These are phyloP conservation scores for Yarrowia galli DNA, from an alignment of 1,139 yeast genomes.

Conservation along the genomic window DNA sequence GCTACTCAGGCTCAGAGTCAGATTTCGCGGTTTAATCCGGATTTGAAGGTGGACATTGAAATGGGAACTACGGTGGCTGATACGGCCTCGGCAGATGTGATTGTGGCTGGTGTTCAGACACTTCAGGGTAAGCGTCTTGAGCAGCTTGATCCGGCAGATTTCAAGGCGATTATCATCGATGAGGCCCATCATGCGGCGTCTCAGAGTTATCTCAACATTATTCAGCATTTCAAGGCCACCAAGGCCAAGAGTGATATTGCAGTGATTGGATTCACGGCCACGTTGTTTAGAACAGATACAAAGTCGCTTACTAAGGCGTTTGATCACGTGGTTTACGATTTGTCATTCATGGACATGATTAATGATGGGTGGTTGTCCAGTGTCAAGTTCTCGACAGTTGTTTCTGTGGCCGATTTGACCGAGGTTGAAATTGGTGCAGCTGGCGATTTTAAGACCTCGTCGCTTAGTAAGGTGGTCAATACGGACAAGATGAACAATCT, in stretches of 20 bases:
- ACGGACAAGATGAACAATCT: slow-evolving; percentile 61
- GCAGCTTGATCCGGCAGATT: slow-evolving; percentile 62
- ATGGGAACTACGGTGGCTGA: slow-evolving; percentile 62
- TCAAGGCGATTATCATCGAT: slow-evolving; percentile 79
- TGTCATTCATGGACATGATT: slow-evolving; percentile 72
- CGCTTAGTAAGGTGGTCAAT: slow-evolving; percentile 65
- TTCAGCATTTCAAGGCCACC: slow-evolving; percentile 63
- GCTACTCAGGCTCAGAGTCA: slow-evolving; percentile 71
- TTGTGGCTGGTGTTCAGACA: slow-evolving; percentile 81
- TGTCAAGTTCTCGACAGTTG: slow-evolving; percentile 68
- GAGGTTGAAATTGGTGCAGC: slow-evolving; percentile 48
- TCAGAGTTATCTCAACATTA: slow-evolving; percentile 63
- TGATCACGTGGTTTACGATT: slow-evolving; percentile 78
- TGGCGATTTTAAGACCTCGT: slow-evolving; percentile 63
- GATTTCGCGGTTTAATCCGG: slow-evolving; percentile 59
- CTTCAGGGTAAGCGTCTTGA: slow-evolving; percentile 60
- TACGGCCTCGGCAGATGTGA: slow-evolving; percentile 60
- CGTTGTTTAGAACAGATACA: slow-evolving; percentile 72
- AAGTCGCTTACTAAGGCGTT: slow-evolving; percentile 64
- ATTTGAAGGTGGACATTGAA: slow-evolving; percentile 67
- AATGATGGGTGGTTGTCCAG: slow-evolving; percentile 72
- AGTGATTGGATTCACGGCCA: slow-evolving; percentile 88
- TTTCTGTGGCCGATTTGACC: slow-evolving; percentile 53
- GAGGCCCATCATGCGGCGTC: slow-evolving; percentile 96
- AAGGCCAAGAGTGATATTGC: slow-evolving; percentile 56